Conservation (phyloP, 1,139 yeast species). For the Meyerozyma elateridarum region DNA sequence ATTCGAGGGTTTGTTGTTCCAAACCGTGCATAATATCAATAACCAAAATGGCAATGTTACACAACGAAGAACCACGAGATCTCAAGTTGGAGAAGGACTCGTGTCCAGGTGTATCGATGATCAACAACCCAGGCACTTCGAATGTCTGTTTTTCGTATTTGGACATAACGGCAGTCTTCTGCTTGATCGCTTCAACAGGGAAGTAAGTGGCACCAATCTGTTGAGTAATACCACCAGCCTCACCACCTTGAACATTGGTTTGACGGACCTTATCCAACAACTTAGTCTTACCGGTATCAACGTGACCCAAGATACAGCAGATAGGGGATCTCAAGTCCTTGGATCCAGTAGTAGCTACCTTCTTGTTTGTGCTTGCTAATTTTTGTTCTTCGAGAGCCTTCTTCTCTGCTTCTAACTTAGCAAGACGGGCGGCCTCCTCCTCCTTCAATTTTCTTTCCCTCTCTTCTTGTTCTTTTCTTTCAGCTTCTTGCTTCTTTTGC, state of each 20-base stretch:
- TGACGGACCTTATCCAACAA: conserved; percentile 94
- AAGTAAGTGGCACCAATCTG: conserved; percentile 99
- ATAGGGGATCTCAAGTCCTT: conserved; percentile 91
- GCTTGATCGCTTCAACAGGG: conserved; percentile 91
- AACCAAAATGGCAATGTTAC: conserved; percentile 98
- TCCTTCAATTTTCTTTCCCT: conserved; percentile 2
- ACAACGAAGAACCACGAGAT: conserved; percentile 96
- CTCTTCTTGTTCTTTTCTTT: conserved; percentile 11
- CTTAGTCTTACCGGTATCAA: conserved; percentile 98
- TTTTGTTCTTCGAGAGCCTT: conserved; percentile 17
- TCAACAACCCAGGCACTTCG: conserved; percentile 94
- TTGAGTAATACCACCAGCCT: conserved; percentile 99
- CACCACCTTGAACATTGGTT: conserved; percentile 99
- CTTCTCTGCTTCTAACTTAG: conserved; percentile 18
- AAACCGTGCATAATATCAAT: conserved; percentile 99
- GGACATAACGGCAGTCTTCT: conserved; percentile 89
- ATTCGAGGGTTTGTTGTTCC: conserved; percentile 95
- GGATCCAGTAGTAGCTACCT: conserved; percentile 18
- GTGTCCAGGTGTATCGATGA: conserved; percentile 99
- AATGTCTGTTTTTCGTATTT: conserved; percentile 77
- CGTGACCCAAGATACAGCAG: conserved; percentile 98
- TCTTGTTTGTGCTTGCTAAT: conserved; percentile 11
- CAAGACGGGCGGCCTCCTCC: conserved; percentile 16
- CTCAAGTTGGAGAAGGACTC: conserved; percentile 97
- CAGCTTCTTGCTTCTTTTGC: conserved; percentile 22